Base-by-base conservation (phyloP, 345 rosid species). In the Noccaea caerulescens region DNA sequence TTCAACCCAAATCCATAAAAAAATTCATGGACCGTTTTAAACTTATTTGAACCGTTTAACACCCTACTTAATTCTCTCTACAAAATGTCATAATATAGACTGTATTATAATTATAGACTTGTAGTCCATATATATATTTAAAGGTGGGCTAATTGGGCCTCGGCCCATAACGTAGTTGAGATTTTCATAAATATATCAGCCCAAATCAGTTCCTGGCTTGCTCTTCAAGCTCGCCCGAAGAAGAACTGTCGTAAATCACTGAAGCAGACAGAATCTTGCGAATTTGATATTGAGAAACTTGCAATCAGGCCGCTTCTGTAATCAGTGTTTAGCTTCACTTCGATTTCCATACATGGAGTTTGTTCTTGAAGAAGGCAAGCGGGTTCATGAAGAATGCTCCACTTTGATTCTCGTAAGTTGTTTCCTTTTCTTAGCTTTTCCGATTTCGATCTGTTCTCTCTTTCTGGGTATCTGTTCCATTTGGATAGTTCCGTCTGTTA, bases 381-480 rank as follows among this genome's bases (percentile, higher is more conserved):
- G 59, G 10, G 61, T 71, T n/a, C 69, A 64, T 63, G 69, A 77
- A 56, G 87, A 88, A 6, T 87, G 89, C 82, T 77, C 92, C 7
- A 81, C 85, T 63, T 82, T 93, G 12, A 50, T 93, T 63, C 81
- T 93, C 85, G 96, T 90, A 43, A 45, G 81, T 77, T 63, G 16
- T 13, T 51, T 11, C 7, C 13, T 51, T 36, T 54, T 33, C 42
- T 56, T 42, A 11, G 11, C 3, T 41, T 46, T 56, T 30, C 14
- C 34, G 50, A 37, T 56, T 67, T 60, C 57, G 69, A 68, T 75
- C 68, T 61, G 12, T 49, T 58, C 46, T 58, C 27, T 57, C 2
- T 42, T 57, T 39, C 5, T 12, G 46, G 54, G 33, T 36, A 51
- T 36, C 25, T 16, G 1, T 52, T 53, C 6, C 25, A 1, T 33